These are phyloP conservation scores for Gracilaria gracilis DNA, from an alignment of 23 red algal species.

Conservation along the genomic window DNA sequence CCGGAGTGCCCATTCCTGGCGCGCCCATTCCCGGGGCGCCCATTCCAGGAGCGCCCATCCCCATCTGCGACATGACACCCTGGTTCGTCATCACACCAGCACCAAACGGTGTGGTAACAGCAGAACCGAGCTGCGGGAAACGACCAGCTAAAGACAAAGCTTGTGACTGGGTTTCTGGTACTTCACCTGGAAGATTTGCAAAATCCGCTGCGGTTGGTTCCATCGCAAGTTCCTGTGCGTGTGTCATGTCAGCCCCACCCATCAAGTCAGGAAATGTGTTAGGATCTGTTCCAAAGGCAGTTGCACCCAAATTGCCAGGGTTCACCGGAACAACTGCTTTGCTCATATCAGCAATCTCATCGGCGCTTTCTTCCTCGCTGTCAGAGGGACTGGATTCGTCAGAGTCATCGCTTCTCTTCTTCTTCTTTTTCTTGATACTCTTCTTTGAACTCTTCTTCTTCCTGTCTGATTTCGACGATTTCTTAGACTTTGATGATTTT, in stretches of 20 bases:
- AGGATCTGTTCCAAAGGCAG: slow-evolving; percentile 46
- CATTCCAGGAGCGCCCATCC: slow-evolving; percentile 42
- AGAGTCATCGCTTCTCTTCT: slow-evolving; percentile 38
- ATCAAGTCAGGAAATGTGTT: slow-evolving; percentile 64
- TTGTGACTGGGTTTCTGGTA: slow-evolving; percentile 39
- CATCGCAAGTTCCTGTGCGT: not conserved
- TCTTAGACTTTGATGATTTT: slow-evolving; percentile 44
- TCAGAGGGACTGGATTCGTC: slow-evolving; percentile 20
- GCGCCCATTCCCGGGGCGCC: too few relatives aligned
- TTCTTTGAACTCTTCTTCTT: slow-evolving; percentile 25
- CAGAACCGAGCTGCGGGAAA: slow-evolving; percentile 59
- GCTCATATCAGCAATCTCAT: slow-evolving; percentile 26
- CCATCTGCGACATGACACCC: slow-evolving; percentile 54
- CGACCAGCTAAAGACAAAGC: slow-evolving; percentile 40
- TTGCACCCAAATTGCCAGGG: slow-evolving; percentile 10
- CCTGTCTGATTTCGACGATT: slow-evolving; percentile 7
- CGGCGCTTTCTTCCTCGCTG: slow-evolving; percentile 48
- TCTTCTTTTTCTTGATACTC: slow-evolving; percentile 45
- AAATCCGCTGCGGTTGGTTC: slow-evolving; percentile 62
- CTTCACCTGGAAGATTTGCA: slow-evolving; percentile 57
- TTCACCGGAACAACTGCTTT: slow-evolving; percentile 55
- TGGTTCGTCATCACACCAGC: slow-evolving; percentile 51
- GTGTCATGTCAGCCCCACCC: slow-evolving; percentile 21
- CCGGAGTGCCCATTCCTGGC: too few relatives aligned
- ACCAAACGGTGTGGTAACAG: slow-evolving; percentile 50